A percentile compares a stretch with the other conserved stretches of the same genome.
Conservation (phyloP, 1,284 basidiomycete species). For the Rhodotorula mucilaginosa region DNA sequence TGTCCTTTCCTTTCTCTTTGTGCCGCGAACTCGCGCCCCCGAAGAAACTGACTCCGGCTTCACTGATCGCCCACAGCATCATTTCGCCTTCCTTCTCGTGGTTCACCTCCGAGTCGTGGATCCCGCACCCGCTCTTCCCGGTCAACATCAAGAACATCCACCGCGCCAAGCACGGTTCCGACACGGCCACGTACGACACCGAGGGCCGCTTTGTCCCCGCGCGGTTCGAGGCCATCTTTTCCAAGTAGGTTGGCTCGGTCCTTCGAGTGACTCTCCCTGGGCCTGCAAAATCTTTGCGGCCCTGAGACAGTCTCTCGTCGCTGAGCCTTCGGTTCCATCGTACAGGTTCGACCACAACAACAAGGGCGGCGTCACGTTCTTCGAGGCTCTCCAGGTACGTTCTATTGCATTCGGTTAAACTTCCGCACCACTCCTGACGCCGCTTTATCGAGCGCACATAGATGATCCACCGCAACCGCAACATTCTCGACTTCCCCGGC, state of each 20-base stretch:
- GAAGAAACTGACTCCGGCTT: not conserved
- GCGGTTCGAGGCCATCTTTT: constrained; percentile 41
- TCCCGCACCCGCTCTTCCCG: constrained; percentile 46
- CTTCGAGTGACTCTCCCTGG: no score
- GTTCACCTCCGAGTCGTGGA: constrained; percentile 18
- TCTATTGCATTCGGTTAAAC: no score
- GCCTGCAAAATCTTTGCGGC: no score
- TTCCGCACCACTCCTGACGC: not conserved
- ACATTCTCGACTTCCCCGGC: constrained; percentile 44
- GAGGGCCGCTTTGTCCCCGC: constrained; percentile 42
- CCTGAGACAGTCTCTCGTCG: no score
- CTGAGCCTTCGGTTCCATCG: no score
- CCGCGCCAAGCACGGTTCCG: constrained; percentile 46
- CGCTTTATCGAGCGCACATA: not conserved
- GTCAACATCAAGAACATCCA: constrained; percentile 46
- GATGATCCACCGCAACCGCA: constrained; percentile 26
- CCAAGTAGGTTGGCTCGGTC: constrained; percentile 5
- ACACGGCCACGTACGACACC: constrained; percentile 45
- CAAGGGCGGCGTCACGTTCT: constrained; percentile 43
- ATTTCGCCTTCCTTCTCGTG: constrained; percentile 43
- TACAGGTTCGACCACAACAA: constrained; percentile 30
- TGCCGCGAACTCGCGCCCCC: no score
- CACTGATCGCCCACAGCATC: constrained; percentile 21
- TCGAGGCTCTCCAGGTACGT: constrained; percentile 34
- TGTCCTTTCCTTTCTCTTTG: no score